Percentiles rank a stretch among this genome's conserved stretches.
phyloP scores from a whole-genome alignment of 2,329 filamentous ascomycete species.

The Aureobasidium sp. region DNA sequence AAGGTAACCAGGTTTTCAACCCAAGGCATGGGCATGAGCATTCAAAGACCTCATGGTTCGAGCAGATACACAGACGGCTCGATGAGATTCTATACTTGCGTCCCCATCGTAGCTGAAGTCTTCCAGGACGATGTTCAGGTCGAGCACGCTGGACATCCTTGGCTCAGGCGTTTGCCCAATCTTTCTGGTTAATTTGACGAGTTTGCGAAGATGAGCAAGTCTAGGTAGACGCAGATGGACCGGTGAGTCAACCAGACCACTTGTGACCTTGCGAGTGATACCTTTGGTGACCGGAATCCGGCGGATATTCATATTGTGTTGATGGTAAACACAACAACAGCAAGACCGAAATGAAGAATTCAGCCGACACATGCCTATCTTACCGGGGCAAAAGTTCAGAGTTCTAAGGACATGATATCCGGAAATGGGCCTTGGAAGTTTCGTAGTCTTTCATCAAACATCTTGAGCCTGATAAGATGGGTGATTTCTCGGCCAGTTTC shows the following conservation, averaged over 20 bases:
- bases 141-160: not conserved
- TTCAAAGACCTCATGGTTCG: not conserved
- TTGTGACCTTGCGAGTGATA: not conserved
- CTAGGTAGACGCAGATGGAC: not conserved
- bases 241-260: too few species aligned
- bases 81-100: not conserved
- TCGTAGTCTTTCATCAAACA: not conserved
- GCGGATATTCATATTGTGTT: not conserved
- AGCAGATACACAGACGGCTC: not conserved
- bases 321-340: not conserved
- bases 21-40: not conserved
- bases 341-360: not conserved
- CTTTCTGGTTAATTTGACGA: not conserved
- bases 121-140: not conserved
- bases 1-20: not conserved
- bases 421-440: not conserved
- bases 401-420: not conserved
- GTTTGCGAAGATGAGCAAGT: not conserved
- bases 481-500: constrained; percentile 5
- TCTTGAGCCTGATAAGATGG: not conserved
- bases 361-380: not conserved
- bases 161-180: too few species aligned
- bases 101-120: not conserved
- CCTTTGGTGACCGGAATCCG: not conserved
- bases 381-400: not conserved